Conservation (phyloP, 805 yeast species). For the Candida qinlingensis region DNA sequence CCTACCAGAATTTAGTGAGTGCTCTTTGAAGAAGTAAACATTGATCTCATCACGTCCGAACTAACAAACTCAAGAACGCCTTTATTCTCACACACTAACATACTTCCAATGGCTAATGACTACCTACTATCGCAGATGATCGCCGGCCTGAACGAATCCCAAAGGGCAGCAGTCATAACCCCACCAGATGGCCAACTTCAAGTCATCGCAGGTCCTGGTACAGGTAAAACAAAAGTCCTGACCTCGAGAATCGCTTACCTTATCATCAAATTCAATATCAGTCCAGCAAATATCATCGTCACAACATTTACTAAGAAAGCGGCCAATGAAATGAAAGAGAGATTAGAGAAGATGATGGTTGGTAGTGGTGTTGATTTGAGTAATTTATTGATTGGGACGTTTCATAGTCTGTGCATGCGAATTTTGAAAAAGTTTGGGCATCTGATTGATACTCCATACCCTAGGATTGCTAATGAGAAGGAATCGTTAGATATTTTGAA, state of each 20-base stretch:
- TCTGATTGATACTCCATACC: constrained; percentile 37
- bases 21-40: too few species aligned
- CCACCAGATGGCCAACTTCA: constrained; percentile 39
- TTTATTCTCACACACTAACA: background rate
- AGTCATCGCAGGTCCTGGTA: constrained; percentile 62
- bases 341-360: constrained; percentile 40
- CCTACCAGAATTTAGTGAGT: too few species aligned
- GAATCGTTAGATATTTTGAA: constrained; percentile 48
- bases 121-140: constrained; percentile 1
- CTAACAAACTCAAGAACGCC: too few species aligned
- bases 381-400: constrained; percentile 73
- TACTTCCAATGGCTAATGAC: background rate
- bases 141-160: constrained; percentile 34
- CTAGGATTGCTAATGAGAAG: constrained; percentile 58
- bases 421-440: constrained; percentile 53
- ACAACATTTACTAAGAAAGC: constrained; percentile 95
- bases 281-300: constrained; percentile 65
- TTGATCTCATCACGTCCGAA: too few species aligned
- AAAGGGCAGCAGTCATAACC: constrained; percentile 38
- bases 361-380: constrained; percentile 29
- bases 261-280: constrained; percentile 42
- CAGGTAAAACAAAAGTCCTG: constrained; percentile 79
- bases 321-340: constrained; percentile 73
- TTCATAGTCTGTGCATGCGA: constrained; percentile 75
- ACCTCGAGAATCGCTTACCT: constrained; percentile 75